These are phyloP conservation scores for Aspergillus quadrilineatus DNA, from an alignment of 2,329 filamentous ascomycete species.

Conservation along the genomic window DNA sequence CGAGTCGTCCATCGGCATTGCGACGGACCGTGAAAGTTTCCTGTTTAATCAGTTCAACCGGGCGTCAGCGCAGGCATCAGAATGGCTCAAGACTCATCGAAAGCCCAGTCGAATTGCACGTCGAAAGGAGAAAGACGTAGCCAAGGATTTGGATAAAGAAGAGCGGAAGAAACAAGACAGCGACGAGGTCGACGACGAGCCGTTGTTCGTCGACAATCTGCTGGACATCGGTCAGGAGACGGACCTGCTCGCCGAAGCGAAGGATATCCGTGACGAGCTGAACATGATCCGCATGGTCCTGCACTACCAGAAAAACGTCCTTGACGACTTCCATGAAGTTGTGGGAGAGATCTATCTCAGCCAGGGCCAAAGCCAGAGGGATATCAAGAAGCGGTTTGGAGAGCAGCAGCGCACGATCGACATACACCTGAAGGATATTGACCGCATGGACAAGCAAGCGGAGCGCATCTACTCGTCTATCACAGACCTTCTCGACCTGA, in stretches of 20 bases:
- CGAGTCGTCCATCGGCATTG: constrained; percentile 59
- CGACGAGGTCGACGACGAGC: constrained; percentile 36
- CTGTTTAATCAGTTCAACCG: constrained; percentile 61
- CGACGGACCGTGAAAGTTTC: constrained; percentile 55
- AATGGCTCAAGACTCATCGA: constrained; percentile 55
- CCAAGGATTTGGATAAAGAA: not conserved
- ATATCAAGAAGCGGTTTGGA: constrained; percentile 55
- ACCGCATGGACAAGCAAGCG: not conserved
- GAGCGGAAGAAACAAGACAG: constrained; percentile 1
- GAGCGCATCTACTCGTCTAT: not conserved
- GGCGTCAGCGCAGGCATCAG: constrained; percentile 57
- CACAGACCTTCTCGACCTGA: not conserved
- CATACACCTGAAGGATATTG: not conserved
- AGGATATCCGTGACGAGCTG: constrained; percentile 67
- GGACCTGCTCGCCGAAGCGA: constrained; percentile 61
- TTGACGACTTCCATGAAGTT: constrained; percentile 35
- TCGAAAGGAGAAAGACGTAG: constrained; percentile 17
- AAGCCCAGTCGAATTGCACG: constrained; percentile 37
- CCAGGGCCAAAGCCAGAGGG: constrained; percentile 40
- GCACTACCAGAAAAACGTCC: constrained; percentile 27
- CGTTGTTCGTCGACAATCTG: constrained; percentile 46
- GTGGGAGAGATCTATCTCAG: constrained; percentile 37
- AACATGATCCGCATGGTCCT: constrained; percentile 56
- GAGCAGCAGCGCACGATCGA: constrained; percentile 6
- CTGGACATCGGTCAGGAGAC: constrained; percentile 61